Evolutionary conservation across 805 yeast species (phyloP).

Genomic region (Candida xyloterini): DNA sequence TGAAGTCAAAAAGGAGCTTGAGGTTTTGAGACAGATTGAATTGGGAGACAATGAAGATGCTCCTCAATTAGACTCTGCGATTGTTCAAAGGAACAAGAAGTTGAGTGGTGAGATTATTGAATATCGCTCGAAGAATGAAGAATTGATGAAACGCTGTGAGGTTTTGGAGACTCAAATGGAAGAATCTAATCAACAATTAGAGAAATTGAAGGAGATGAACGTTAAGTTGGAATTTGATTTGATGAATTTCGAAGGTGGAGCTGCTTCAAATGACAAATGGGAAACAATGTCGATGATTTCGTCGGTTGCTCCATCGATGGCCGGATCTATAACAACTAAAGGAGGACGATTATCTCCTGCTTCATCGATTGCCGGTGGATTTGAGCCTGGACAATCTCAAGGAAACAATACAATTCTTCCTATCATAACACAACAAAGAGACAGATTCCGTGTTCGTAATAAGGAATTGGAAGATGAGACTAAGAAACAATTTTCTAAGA

Average conservation of each 20-base stretch:
- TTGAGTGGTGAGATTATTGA: constrained; percentile 68
- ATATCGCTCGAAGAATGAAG: constrained; percentile 56
- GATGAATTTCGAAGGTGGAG: constrained; percentile 49
- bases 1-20: constrained; percentile 73
- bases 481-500: constrained; percentile 51
- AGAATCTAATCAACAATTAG: constrained; percentile 37
- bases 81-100: constrained; percentile 68
- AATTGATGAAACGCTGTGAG: constrained; percentile 38
- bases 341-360: constrained; percentile 45
- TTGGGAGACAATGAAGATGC: constrained; percentile 49
- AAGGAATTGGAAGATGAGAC: constrained; percentile 81
- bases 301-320: constrained; percentile 39
- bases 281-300: constrained; percentile 69
- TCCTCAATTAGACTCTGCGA: constrained; percentile 37
- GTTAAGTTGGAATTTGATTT: constrained; percentile 72
- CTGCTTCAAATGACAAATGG: constrained; percentile 44
- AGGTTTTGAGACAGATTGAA: constrained; percentile 68
- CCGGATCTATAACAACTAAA: constrained; percentile 13
- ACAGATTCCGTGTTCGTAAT: constrained; percentile 81
- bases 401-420: constrained; percentile 60
- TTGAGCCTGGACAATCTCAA: constrained; percentile 18
- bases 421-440: constrained; percentile 91
- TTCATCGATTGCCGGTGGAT: constrained; percentile 47
- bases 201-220: constrained; percentile 45
- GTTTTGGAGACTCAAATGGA: constrained; percentile 39